These are phyloP conservation scores for Ogataea ramenticola DNA, from an alignment of 805 yeast species.

Conservation along the genomic window DNA sequence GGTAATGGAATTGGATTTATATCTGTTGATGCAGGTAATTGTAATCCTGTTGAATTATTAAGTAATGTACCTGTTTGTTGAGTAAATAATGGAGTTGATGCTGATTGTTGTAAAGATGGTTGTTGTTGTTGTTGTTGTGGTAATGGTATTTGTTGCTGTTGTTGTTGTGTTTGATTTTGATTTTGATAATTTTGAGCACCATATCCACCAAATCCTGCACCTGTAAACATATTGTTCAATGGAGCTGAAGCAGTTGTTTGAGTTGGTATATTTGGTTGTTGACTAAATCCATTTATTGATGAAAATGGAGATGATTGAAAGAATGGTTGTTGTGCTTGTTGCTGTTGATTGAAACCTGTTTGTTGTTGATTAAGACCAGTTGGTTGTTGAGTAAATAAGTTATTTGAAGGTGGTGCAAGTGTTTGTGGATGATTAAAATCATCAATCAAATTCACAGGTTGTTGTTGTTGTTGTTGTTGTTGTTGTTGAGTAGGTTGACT, in stretches of 20 bases:
- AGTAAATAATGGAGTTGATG: conserved; percentile 3
- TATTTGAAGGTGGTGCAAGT: conserved; percentile 4
- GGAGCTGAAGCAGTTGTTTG: conserved; percentile 5
- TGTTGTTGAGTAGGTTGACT: neutral
- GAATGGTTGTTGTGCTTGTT: conserved; percentile 1
- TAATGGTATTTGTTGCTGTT: conserved; percentile 7
- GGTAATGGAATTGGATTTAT: neutral
- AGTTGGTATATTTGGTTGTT: conserved; percentile 9
- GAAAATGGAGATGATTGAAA: conserved; percentile 1
- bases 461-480: conserved; percentile 10
- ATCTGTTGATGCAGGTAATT: neutral
- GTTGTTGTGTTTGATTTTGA: conserved; percentile 4
- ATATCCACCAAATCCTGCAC: conserved; percentile 56
- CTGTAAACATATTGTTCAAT: conserved; percentile 34
- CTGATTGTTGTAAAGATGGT: conserved; percentile 17
- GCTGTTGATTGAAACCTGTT: conserved; percentile 5
- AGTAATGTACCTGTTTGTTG: neutral
- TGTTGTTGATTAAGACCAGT: conserved; percentile 5
- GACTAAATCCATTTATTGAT: conserved; percentile 3
- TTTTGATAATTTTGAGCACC: conserved; percentile 13
- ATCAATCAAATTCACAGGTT: conserved; percentile 4
- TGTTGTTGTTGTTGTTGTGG: conserved; percentile 12
- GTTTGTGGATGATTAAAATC: conserved; percentile 3
- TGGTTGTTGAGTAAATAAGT: conserved; percentile 8
- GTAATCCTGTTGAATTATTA: neutral